Conservation (phyloP, 306 rosid species). For the Nissolia schottii region DNA sequence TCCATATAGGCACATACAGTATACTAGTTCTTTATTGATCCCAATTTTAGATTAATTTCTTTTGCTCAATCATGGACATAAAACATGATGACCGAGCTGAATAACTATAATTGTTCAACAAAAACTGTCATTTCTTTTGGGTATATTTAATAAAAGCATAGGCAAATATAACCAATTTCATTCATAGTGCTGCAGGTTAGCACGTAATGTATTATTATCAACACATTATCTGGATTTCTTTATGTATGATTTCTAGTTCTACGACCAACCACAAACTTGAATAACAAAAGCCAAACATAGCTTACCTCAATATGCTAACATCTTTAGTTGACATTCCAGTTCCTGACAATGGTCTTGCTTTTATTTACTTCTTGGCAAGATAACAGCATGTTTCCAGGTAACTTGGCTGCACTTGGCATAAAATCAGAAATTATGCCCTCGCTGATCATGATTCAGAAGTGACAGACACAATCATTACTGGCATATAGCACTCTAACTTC, state of each 20-base stretch:
- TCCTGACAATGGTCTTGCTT: constrained; percentile 35
- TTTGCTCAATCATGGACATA: constrained; percentile 15
- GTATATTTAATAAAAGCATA: neutral
- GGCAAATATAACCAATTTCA: neutral
- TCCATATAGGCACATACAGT: too few species aligned
- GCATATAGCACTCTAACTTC: constrained; percentile 5
- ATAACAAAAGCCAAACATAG: constrained; percentile 7
- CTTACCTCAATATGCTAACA: constrained; percentile 42
- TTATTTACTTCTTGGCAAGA: constrained; percentile 38
- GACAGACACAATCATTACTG: constrained; percentile 16
- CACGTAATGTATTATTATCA: constrained; percentile 8
- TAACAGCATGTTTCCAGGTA: constrained; percentile 28
- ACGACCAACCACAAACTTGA: neutral
- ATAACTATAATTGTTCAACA: neutral
- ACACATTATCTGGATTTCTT: neutral
- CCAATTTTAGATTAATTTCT: constrained; percentile 13
- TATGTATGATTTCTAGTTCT: constrained; percentile 3
- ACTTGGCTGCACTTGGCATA: constrained; percentile 28
- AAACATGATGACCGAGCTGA: neutral
- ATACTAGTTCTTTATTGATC: constrained; percentile 7
- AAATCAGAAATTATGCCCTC: constrained; percentile 41
- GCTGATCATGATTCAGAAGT: constrained; percentile 40
- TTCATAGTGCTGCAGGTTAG: constrained; percentile 4
- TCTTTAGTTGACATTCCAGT: constrained; percentile 29
- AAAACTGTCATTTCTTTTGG: constrained; percentile 15